phyloP scores from a whole-genome alignment of 129 eudicot species.

The Flaveria trinervia region DNA sequence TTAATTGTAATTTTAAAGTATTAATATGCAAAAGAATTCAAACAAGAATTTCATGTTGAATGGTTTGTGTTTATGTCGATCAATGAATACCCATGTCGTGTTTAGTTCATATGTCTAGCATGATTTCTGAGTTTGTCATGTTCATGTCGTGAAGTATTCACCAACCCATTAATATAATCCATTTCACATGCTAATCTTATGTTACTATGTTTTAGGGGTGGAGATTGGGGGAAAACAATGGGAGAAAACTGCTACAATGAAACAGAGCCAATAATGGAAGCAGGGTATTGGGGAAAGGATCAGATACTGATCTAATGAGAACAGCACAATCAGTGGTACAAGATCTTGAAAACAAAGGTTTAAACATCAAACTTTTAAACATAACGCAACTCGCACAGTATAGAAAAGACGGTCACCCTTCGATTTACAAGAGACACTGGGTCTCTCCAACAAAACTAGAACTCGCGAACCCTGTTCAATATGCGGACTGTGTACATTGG shows the following conservation, averaged over 20 bases:
- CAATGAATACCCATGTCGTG: neutral
- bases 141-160: neutral
- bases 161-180: neutral
- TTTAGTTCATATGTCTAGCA: neutral
- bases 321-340: slow-evolving; percentile 42
- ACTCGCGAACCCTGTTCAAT: slow-evolving; percentile 39
- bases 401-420: slow-evolving; percentile 77
- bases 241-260: slow-evolving; percentile 60
- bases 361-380: slow-evolving; percentile 49
- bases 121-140: neutral
- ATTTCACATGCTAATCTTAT: neutral
- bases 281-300: slow-evolving; percentile 50
- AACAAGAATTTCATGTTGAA: neutral
- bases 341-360: slow-evolving; percentile 48
- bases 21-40: neutral
- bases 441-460: slow-evolving; percentile 41
- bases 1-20: neutral
- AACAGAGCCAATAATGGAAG: slow-evolving; percentile 48
- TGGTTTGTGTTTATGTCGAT: neutral
- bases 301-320: slow-evolving; percentile 55
- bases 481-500: slow-evolving; percentile 82
- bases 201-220: slow-evolving; percentile 44
- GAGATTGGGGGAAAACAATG: slow-evolving; percentile 53
- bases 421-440: slow-evolving; percentile 57
- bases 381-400: slow-evolving; percentile 76